Evolutionary conservation across 768 basidiomycete genomes (phyloP).

Genomic region (Amanita rimosa): DNA sequence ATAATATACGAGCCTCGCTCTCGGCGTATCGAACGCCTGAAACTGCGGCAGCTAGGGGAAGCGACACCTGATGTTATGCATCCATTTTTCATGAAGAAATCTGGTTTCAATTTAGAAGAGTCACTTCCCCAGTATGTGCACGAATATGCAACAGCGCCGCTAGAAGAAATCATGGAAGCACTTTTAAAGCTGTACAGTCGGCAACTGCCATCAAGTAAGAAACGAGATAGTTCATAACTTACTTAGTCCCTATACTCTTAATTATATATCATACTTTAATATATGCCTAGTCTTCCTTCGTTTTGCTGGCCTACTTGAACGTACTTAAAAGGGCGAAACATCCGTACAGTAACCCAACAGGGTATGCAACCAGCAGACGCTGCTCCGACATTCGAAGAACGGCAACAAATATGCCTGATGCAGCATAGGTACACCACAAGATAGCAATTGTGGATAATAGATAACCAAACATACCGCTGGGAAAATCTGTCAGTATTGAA

Average conservation of each 20-base stretch:
- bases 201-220: constrained; percentile 34
- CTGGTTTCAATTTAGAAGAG: constrained; percentile 76
- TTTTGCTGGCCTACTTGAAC: constrained; percentile 39
- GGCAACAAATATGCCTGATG: constrained; percentile 91
- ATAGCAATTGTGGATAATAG: constrained; percentile 73
- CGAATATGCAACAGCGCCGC: constrained; percentile 73
- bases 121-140: constrained; percentile 81
- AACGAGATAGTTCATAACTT: background rate
- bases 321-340: constrained; percentile 91
- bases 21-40: constrained; percentile 67
- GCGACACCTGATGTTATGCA: constrained; percentile 87
- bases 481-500: constrained; percentile 3
- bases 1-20: constrained; percentile 45
- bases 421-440: constrained; percentile 94
- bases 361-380: constrained; percentile 91
- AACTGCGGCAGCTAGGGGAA: constrained; percentile 78
- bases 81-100: constrained; percentile 77
- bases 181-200: constrained; percentile 67
- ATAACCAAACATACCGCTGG: constrained; percentile 78
- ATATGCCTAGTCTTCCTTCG: background rate
- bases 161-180: constrained; percentile 79
- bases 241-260: background rate
- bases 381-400: constrained; percentile 95
- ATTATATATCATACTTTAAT: constrained; percentile 8
- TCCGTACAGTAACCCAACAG: constrained; percentile 86